Evolutionary conservation across 2,329 filamentous ascomycete species (phyloP).

Genomic region (Paecilomyces formosus): DNA sequence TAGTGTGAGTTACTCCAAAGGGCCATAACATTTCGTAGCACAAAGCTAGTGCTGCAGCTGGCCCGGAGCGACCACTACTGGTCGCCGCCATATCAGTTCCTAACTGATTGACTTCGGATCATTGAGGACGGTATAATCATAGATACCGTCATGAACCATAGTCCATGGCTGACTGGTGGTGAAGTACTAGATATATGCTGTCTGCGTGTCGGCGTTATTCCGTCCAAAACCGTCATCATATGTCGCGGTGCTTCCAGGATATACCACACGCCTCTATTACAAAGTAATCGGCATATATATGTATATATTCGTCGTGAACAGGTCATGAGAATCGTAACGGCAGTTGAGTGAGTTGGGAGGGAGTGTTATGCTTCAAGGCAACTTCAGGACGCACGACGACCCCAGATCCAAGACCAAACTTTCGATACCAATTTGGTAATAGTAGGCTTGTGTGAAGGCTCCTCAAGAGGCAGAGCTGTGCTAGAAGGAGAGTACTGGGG

Average conservation of each 20-base stretch:
- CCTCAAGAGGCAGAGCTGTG: neutral
- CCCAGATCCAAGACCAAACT: neutral
- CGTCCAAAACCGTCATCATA: neutral
- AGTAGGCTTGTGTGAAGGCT: neutral
- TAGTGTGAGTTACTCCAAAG: neutral
- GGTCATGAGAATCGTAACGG: neutral
- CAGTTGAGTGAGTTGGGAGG: neutral
- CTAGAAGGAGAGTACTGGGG: neutral
- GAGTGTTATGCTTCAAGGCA: neutral
- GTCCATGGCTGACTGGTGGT: neutral
- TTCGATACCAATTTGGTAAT: neutral
- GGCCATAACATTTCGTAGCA: neutral
- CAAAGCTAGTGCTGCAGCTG: neutral
- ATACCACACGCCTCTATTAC: neutral
- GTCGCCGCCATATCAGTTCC: neutral
- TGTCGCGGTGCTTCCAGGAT: neutral
- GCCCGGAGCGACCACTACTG: neutral
- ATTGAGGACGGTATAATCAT: neutral
- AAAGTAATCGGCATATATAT: neutral
- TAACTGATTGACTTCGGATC: neutral
- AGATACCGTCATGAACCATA: neutral
- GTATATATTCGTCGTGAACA: neutral
- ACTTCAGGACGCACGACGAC: neutral
- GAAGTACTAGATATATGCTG: neutral
- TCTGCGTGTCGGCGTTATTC: neutral